A percentile compares a stretch with the other conserved stretches of the same genome.
phyloP scores from a whole-genome alignment of 495 filamentous ascomycete species.

The Daldinia concentrica region DNA sequence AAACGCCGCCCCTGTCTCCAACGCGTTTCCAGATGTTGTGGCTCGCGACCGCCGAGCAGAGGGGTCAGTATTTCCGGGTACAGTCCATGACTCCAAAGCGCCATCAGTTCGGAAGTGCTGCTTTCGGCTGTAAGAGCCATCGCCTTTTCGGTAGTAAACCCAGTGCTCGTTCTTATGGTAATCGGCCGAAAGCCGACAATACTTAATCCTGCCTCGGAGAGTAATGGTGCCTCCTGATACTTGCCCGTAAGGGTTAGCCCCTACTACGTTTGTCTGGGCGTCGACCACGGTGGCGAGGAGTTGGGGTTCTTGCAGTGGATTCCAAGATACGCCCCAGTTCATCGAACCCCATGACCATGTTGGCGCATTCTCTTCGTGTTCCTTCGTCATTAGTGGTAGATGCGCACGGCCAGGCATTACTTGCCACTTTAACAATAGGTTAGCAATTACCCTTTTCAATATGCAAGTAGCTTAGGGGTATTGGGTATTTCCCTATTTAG shows the following conservation, averaged over 20 bases:
- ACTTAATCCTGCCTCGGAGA: constrained; percentile 29
- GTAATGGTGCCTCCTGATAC: constrained; percentile 24
- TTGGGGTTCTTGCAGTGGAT: background rate
- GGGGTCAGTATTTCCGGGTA: constrained; percentile 4
- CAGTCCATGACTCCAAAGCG: constrained; percentile 12
- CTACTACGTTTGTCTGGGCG: constrained; percentile 11
- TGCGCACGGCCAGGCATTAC: constrained; percentile 29
- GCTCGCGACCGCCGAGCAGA: constrained; percentile 22
- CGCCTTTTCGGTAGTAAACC: constrained; percentile 22
- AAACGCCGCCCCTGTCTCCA: constrained; percentile 26
- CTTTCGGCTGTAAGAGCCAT: constrained; percentile 19
- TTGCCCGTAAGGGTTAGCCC: constrained; percentile 28
- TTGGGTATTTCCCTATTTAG: too few relatives aligned
- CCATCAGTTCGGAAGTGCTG: constrained; percentile 32
- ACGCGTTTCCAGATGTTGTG: constrained; percentile 16
- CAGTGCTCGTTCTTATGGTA: constrained; percentile 28
- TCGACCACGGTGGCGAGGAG: background rate
- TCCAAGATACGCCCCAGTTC: constrained; percentile 27
- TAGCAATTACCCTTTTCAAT: background rate
- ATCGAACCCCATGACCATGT: constrained; percentile 35
- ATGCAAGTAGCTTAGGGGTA: background rate
- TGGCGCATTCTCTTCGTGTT: constrained; percentile 31
- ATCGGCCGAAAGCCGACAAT: constrained; percentile 20
- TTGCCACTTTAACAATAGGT: constrained; percentile 9
- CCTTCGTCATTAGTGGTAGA: constrained; percentile 29